Evolutionary conservation across 2,329 filamentous ascomycete species (phyloP).

Genomic region (Cordyceps tenuipes): DNA sequence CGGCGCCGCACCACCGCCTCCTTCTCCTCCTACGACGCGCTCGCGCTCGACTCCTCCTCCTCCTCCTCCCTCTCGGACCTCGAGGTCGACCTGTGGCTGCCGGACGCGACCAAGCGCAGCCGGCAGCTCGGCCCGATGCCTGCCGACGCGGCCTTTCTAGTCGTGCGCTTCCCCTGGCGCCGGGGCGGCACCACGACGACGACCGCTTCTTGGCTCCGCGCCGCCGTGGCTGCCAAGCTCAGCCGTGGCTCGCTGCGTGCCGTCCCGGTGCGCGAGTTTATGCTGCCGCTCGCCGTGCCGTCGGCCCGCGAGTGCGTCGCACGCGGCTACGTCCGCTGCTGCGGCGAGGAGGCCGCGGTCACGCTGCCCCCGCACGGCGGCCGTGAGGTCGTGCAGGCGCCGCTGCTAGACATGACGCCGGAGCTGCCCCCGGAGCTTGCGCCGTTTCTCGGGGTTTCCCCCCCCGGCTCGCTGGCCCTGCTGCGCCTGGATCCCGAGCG

Average conservation of each 20-base stretch:
- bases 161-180: conserved; percentile 58
- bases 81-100: conserved; percentile 58
- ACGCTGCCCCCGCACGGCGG: conserved; percentile 62
- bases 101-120: conserved; percentile 49
- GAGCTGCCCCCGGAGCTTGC: conserved; percentile 56
- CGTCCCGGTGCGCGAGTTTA: conserved; percentile 53
- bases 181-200: too few species aligned
- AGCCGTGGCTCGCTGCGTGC: conserved; percentile 35
- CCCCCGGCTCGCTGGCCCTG: conserved; percentile 53
- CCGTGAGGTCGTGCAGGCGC: conserved; percentile 41
- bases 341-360: too few species aligned
- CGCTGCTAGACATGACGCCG: conserved; percentile 47
- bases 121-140: conserved; percentile 40
- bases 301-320: conserved; percentile 46
- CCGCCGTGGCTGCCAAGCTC: conserved; percentile 42
- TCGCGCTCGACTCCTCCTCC: too few species aligned
- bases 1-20: conserved; percentile 38
- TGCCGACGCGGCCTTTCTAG: conserved; percentile 39
- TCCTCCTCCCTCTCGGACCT: too few species aligned
- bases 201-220: too few species aligned
- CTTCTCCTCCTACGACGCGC: conserved; percentile 52
- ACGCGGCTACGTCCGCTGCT: conserved; percentile 45
- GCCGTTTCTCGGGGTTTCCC: conserved; percentile 56
- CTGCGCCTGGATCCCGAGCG: conserved; percentile 57
- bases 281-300: conserved; percentile 58